Base-by-base conservation (phyloP, 805 yeast genomes). In the Saturnispora galanensis region DNA sequence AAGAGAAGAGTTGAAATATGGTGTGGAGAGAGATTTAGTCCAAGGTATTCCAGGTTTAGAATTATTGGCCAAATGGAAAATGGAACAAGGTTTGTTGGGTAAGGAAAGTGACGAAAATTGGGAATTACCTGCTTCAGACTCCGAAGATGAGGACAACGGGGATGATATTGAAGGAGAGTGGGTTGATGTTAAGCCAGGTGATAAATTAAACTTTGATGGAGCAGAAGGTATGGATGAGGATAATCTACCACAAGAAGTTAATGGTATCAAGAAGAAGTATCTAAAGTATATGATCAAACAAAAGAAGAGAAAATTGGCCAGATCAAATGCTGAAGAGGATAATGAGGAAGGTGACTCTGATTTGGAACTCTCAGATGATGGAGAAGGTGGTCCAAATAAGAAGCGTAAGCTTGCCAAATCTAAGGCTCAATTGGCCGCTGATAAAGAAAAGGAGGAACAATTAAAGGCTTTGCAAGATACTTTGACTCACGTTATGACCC, bases 11-110 rank as follows among this genome's bases (percentile, higher is more conserved):
- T 45, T 67, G 51, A 79, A 80, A 33, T 89, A 73, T 53, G 97
- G 97, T 73, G 78, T 77, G 42, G 94, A 88, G 53, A 63, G 69
- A 35, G 67, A 70, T 35, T 71, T 71, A 35, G 72, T 74, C 18
- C 76, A 77, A n/a, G 79, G 86, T 35, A 84, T 93, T 63, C 94
- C 90, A 37, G 98, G 97, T 58, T 70, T 93, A 47, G 97, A 89
- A 57, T 71, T 93, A 46, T 74, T 93, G 56, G 90, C 84, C 45
- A 73, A 87, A 58, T 93, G 97, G 97, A 78, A 81, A 59, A 57
- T 66, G 58, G 77, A 75, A 45, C 78, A 76, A 55, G 78, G 76
- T 4, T 65, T 73, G 36, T 37, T 73, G 26, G 81, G 71, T 15
- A 76, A 72, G 28, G 76, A 71, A 43, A 77, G 73, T 13, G 78